Conservation (phyloP, 805 yeast genomes). For the Metschnikowia peoriensis region DNA sequence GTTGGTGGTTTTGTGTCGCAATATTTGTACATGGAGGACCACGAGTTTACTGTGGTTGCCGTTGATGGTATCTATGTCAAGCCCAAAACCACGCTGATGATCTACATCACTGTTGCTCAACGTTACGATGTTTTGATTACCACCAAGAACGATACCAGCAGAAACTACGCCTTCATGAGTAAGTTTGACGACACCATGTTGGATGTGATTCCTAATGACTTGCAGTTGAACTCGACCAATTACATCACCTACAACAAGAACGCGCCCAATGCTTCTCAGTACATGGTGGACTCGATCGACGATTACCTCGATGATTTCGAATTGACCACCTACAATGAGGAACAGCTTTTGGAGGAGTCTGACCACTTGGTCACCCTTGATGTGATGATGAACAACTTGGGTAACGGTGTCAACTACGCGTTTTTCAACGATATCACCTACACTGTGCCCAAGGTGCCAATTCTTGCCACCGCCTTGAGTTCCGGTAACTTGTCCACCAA, state of each 20-base stretch:
- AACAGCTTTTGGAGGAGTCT: slow-evolving; percentile 59
- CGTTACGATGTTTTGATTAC: slow-evolving; percentile 78
- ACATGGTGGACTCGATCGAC: slow-evolving; percentile 43
- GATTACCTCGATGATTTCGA: slow-evolving; percentile 41
- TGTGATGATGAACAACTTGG: slow-evolving; percentile 81
- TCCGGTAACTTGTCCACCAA: slow-evolving; percentile 61
- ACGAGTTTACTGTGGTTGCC: slow-evolving; percentile 80
- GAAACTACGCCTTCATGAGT: slow-evolving; percentile 81
- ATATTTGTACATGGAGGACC: slow-evolving; percentile 85
- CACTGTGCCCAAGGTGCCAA: slow-evolving; percentile 80
- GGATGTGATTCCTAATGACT: slow-evolving; percentile 65
- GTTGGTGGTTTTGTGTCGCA: slow-evolving; percentile 92
- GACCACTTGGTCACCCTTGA: slow-evolving; percentile 68
- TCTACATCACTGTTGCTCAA: slow-evolving; percentile 89
- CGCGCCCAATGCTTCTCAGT: slow-evolving; percentile 41
- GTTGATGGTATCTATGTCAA: slow-evolving; percentile 89
- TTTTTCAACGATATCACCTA: slow-evolving; percentile 88
- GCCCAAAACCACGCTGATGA: slow-evolving; percentile 62
- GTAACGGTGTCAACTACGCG: slow-evolving; percentile 91
- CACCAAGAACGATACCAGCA: slow-evolving; percentile 60
- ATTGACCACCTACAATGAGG: slow-evolving; percentile 28
- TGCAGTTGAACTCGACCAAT: slow-evolving; percentile 71
- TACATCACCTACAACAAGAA: slow-evolving; percentile 57
- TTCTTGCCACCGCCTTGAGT: slow-evolving; percentile 72
- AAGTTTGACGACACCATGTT: slow-evolving; percentile 79